Evolutionary conservation across 805 yeast species (phyloP).

Genomic region (Kuraishia piskuri): DNA sequence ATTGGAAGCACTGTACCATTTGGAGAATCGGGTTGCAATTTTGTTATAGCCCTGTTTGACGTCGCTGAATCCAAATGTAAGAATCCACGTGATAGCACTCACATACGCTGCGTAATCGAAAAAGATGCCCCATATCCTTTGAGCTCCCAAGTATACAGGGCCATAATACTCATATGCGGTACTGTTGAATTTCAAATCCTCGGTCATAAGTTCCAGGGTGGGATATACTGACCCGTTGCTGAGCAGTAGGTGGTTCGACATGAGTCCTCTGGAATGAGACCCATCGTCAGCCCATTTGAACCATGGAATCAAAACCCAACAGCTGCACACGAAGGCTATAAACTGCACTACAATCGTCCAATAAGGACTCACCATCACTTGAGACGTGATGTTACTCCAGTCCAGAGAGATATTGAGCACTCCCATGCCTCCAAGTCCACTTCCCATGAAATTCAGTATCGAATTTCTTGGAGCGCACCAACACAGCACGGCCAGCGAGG

Average conservation of each 20-base stretch:
- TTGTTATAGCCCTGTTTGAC: constrained; percentile 8
- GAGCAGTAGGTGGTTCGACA: constrained; percentile 35
- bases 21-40: not conserved
- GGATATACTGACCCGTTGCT: constrained; percentile 33
- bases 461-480: constrained; percentile 37
- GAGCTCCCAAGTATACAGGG: constrained; percentile 38
- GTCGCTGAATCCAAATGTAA: constrained; percentile 17
- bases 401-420: constrained; percentile 38
- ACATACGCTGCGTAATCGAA: constrained; percentile 45
- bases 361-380: constrained; percentile 40
- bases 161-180: constrained; percentile 38
- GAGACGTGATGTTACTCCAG: constrained; percentile 45
- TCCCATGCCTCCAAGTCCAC: constrained; percentile 48
- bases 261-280: constrained; percentile 29
- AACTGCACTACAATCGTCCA: constrained; percentile 44
- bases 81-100: constrained; percentile 38
- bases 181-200: constrained; percentile 29
- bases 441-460: constrained; percentile 34
- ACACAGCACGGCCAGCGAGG: constrained; percentile 40
- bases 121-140: constrained; percentile 40
- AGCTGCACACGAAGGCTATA: constrained; percentile 34
- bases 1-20: constrained; percentile 21
- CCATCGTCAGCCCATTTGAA: constrained; percentile 31
- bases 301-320: constrained; percentile 40
- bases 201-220: constrained; percentile 28